Evolutionary conservation across 331 rosid species (phyloP).

Genomic region (Acacia pycnantha): DNA sequence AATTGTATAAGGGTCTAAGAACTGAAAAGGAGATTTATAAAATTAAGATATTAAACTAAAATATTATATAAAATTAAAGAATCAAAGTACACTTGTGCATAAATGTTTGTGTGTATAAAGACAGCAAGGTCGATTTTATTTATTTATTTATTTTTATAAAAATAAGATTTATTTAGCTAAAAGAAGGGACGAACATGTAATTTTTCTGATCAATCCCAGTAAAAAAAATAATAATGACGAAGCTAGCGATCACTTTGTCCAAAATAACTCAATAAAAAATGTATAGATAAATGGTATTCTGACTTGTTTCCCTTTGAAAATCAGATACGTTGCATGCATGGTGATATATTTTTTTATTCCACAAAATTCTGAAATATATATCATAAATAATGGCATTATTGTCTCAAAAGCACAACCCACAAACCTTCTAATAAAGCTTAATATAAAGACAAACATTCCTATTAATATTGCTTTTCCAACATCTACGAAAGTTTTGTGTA

Average conservation of each 20-base stretch:
- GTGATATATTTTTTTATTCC: neutral
- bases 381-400: constrained; percentile 13
- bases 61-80: too few relatives aligned
- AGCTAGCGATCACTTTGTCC: neutral
- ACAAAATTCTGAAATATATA: neutral
- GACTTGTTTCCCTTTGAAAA: neutral
- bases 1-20: too few relatives aligned
- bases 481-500: constrained; percentile 1
- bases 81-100: too few relatives aligned
- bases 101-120: too few relatives aligned
- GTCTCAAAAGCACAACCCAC: constrained; percentile 38
- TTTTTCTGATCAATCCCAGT: neutral
- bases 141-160: too few relatives aligned
- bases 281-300: neutral
- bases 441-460: constrained; percentile 35
- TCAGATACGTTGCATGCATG: neutral
- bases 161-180: too few relatives aligned
- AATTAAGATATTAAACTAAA: too few relatives aligned
- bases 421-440: constrained; percentile 17
- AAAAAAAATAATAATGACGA: neutral
- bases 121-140: too few relatives aligned
- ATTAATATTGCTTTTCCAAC: constrained; percentile 13
- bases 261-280: neutral
- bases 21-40: too few relatives aligned
- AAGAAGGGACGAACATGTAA: neutral